phyloP scores from a whole-genome alignment of 192 early-diverging fungal species.

The Backusella tuberculispora region DNA sequence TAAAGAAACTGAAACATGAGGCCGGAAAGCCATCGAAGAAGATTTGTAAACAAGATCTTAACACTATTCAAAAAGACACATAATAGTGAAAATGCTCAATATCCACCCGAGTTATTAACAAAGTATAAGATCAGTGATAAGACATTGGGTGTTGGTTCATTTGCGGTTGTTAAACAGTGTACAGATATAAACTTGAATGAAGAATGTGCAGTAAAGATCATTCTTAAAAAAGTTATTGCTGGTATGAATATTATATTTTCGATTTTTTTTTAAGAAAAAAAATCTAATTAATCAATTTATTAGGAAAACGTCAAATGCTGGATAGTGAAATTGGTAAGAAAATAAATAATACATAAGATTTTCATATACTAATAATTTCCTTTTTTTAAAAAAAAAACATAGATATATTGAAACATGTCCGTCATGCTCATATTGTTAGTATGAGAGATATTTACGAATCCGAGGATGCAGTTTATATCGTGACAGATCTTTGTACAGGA shows the following conservation, averaged over 20 bases:
- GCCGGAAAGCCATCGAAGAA: background rate
- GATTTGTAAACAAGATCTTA: constrained; percentile 21
- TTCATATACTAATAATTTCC: background rate
- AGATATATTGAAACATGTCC: constrained; percentile 77
- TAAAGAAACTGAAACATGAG: constrained; percentile 13
- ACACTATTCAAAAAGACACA: constrained; percentile 43
- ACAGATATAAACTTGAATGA: constrained; percentile 49
- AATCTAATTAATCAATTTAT: background rate
- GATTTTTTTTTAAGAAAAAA: too few species aligned
- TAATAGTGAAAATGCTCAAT: constrained; percentile 23
- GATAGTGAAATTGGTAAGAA: constrained; percentile 56
- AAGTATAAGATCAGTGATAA: constrained; percentile 46
- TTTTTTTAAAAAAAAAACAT: constrained; percentile 56
- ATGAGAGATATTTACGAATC: constrained; percentile 70
- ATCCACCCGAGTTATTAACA: constrained; percentile 11
- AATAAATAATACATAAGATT: background rate
- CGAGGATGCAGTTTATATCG: constrained; percentile 65
- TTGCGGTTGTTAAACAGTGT: constrained; percentile 68
- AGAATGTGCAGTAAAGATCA: constrained; percentile 73
- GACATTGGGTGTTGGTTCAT: constrained; percentile 48
- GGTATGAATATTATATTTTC: too few species aligned
- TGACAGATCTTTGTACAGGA: constrained; percentile 71
- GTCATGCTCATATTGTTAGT: constrained; percentile 83
- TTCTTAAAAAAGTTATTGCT: constrained; percentile 61
- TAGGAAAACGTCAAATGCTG: constrained; percentile 58